Conservation (phyloP, 2,329 filamentous ascomycete species). For the Catunica adiposa region DNA sequence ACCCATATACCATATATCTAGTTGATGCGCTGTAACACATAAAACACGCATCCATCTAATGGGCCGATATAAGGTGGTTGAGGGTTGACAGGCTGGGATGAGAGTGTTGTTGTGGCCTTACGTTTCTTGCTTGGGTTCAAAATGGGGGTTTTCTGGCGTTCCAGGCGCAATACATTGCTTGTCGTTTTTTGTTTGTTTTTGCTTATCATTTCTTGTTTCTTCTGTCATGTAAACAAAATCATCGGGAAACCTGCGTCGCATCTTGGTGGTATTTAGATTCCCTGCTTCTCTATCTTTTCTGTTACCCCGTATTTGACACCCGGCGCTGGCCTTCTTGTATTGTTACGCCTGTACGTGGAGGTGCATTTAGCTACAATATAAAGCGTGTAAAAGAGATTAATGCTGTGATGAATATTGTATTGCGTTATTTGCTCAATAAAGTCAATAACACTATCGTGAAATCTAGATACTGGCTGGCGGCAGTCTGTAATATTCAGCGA, state of each 20-base stretch:
- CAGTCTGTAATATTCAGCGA: too few species aligned
- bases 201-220: constrained; percentile 10
- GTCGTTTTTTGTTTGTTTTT: constrained; percentile 14
- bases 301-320: constrained; percentile 1
- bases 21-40: neutral
- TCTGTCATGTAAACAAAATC: constrained; percentile 13
- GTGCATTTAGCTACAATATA: neutral
- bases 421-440: neutral
- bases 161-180: constrained; percentile 15
- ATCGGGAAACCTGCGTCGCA: constrained; percentile 12
- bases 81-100: neutral
- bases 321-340: neutral
- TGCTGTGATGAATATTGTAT: neutral
- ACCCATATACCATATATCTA: neutral
- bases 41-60: constrained; percentile 3
- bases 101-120: constrained; percentile 11
- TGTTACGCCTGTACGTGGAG: neutral
- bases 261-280: constrained; percentile 13
- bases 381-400: neutral
- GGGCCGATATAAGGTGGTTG: neutral
- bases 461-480: neutral
- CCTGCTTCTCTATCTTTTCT: constrained; percentile 5
- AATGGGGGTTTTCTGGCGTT: constrained; percentile 15
- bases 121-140: constrained; percentile 15
- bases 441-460: neutral